Evolutionary conservation across 2,329 filamentous ascomycete genomes (phyloP).

Genomic region (Diaporthe helianthi): DNA sequence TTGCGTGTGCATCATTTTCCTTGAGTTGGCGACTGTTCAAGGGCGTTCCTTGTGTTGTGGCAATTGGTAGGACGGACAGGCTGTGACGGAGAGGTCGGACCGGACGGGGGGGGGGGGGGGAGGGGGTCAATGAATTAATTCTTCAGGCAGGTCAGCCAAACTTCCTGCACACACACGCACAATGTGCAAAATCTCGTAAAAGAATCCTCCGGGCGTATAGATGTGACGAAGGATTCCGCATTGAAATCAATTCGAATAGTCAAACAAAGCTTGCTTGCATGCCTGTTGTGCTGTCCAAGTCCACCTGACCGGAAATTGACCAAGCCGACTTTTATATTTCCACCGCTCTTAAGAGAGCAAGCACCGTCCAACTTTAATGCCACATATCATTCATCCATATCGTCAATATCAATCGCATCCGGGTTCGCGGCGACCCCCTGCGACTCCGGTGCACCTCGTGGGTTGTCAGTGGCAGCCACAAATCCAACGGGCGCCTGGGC

Average conservation of each 20-base stretch:
- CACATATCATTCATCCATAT: constrained; percentile 64
- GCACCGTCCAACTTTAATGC: constrained; percentile 20
- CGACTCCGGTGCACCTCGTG: constrained; percentile 60
- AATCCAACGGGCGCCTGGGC: constrained; percentile 90
- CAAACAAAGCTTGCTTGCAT: not conserved
- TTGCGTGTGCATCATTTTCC: not conserved
- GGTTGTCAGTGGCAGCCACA: constrained; percentile 81
- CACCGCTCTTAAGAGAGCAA: constrained; percentile 4
- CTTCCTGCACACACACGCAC: not conserved
- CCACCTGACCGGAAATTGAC: not conserved
- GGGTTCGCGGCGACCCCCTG: constrained; percentile 70
- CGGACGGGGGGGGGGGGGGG: not conserved
- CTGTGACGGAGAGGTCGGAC: too few species aligned
- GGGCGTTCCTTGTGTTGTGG: not conserved
- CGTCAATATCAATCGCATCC: constrained; percentile 84
- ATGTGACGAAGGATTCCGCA: not conserved
- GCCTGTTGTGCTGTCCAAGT: constrained; percentile 1
- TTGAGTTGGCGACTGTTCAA: not conserved
- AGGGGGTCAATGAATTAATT: not conserved
- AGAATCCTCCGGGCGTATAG: not conserved
- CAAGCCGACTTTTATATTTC: not conserved
- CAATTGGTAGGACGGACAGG: not conserved
- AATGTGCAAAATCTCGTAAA: not conserved
- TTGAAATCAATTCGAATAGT: constrained; percentile 17
- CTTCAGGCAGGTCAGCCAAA: constrained; percentile 11